Conservation (phyloP, 1,139 yeast genomes). For the Wickerhamomyces sp. region DNA sequence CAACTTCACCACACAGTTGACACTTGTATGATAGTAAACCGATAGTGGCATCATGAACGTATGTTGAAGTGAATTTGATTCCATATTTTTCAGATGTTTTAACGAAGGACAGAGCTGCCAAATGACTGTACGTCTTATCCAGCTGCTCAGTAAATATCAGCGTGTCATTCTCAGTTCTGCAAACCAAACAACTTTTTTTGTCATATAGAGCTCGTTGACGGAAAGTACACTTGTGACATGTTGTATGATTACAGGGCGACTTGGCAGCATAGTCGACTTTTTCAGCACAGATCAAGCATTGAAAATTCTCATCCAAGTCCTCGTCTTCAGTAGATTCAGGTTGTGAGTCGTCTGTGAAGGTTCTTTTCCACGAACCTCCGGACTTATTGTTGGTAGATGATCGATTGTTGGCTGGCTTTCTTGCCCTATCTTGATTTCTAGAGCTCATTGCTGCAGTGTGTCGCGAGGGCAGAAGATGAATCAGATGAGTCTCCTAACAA, state of each 20-base stretch:
- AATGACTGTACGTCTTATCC: constrained; percentile 35
- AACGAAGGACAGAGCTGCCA: constrained; percentile 28
- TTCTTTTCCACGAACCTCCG: constrained; percentile 14
- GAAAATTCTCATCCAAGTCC: constrained; percentile 33
- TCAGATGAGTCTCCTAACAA: too few relatives aligned
- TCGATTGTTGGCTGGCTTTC: constrained; percentile 1
- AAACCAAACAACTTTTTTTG: constrained; percentile 72
- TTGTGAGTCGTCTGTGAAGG: constrained; percentile 8
- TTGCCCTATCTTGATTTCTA: constrained; percentile 9
- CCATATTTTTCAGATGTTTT: constrained; percentile 40
- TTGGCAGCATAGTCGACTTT: constrained; percentile 56
- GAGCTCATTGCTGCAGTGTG: constrained; percentile 1
- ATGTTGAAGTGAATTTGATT: constrained; percentile 45
- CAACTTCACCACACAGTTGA: constrained; percentile 36
- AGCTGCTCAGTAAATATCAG: constrained; percentile 55
- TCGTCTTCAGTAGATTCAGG: constrained; percentile 24
- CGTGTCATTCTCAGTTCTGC: constrained; percentile 64
- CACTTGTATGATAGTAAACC: constrained; percentile 55
- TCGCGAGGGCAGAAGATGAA: too few relatives aligned
- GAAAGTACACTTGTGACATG: constrained; percentile 80
- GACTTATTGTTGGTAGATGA: neutral
- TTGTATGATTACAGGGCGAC: constrained; percentile 78
- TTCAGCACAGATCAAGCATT: constrained; percentile 85
- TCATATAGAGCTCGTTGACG: constrained; percentile 78
- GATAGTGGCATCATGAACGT: constrained; percentile 40